These are phyloP conservation scores for Cryptococcus deneoformans DNA, from an alignment of 1,284 basidiomycete species.

Conservation along the genomic window DNA sequence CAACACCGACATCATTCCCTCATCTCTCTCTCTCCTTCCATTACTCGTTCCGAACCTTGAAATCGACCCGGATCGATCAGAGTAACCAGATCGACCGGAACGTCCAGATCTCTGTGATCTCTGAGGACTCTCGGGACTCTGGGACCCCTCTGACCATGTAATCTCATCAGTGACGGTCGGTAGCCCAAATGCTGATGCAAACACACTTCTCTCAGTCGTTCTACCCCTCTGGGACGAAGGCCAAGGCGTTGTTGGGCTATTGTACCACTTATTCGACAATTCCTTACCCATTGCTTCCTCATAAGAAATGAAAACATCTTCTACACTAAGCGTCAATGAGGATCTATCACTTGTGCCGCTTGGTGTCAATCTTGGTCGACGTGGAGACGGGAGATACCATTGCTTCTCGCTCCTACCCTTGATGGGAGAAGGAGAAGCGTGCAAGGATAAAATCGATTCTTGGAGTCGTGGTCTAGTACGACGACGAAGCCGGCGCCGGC, in stretches of 20 bases:
- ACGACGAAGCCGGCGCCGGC: slow-evolving; percentile 7
- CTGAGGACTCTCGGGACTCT: too few relatives aligned
- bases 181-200: too few relatives aligned
- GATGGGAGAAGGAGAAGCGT: neutral
- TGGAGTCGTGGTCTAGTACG: neutral
- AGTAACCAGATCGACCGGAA: too few relatives aligned
- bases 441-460: slow-evolving; percentile 6
- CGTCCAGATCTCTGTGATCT: too few relatives aligned
- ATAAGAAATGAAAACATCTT: slow-evolving; percentile 22
- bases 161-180: too few relatives aligned
- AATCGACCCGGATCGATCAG: too few relatives aligned
- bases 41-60: too few relatives aligned
- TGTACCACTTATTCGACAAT: slow-evolving; percentile 16
- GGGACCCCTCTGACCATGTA: too few relatives aligned
- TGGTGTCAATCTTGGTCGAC: neutral
- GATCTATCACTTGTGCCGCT: neutral
- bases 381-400: neutral
- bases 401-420: slow-evolving; percentile 1
- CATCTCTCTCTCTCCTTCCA: slow-evolving; percentile 1
- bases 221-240: neutral
- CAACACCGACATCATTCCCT: slow-evolving; percentile 6
- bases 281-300: slow-evolving; percentile 15
- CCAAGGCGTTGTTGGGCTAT: slow-evolving; percentile 2
- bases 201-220: too few relatives aligned
- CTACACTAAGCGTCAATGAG: neutral